Base-by-base conservation (phyloP, 208 protist species). In the Leptomonas pyrrhocoris region DNA sequence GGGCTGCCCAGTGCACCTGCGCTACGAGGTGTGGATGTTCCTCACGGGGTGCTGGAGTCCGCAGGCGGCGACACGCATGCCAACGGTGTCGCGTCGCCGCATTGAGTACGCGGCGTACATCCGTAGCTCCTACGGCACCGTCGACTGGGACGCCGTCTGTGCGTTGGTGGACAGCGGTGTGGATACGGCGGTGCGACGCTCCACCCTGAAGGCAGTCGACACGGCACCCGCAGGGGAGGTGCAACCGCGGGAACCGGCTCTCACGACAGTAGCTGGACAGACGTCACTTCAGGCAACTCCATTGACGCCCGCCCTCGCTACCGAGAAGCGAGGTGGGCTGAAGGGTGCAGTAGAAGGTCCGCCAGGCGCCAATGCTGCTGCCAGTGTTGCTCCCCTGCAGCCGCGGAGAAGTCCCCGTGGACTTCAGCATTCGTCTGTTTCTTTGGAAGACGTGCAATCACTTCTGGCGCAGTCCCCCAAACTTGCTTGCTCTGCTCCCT, bases 111-210 rank as follows among this genome's bases (percentile, higher is more conserved):
- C 65, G 28, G 53, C 73, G 3, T 86, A 85, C 71, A 83, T 89
- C 15, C 58, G 77, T 27, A 70, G 71, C 54, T 72, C 72, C 73
- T 92, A 92, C 72, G 66, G 61, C 49, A 43, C 74, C 30, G 68
- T 83, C 3, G 86, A 92, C 71, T 88, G 86, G 86, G 77, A 86
- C 55, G 77, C 74, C 1, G 83, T 84, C 23, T 83, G 78, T 28
- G 78, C 73, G 25, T 48, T 76, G 60, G 77, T 81, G 40, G 69
- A 77, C 64, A 67, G 76, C 43, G 68, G 59, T 28, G 72, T 77
- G 9, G 64, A 77, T 48, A 77, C 72, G 36, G 53, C 68, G 12
- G 63, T 78, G 62, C 62, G 61, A 12, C 71, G 69, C 9, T 79
- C 77, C 16, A 68, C 64, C n/a, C 62, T 73, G 38, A 77, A 71